Percentiles rank a stretch among this genome's conserved stretches.
These are phyloP conservation scores for Vaccinium corymbosum DNA, from an alignment of 148 eudicot species.

Conservation along the genomic window DNA sequence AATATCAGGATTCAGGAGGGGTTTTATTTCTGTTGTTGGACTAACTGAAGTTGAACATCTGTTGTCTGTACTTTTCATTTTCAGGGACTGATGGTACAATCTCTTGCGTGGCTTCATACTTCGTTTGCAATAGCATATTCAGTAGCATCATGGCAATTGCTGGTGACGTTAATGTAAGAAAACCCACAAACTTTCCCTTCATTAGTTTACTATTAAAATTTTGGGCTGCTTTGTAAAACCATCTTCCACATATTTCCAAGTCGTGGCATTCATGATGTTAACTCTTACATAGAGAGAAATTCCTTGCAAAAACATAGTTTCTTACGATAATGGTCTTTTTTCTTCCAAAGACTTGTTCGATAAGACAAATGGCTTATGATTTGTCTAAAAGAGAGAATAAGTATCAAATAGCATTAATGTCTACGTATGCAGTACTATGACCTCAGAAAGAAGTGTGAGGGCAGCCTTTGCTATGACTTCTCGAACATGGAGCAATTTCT, in stretches of 20 bases:
- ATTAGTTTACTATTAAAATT: neutral
- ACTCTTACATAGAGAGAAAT: neutral
- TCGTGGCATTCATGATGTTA: neutral
- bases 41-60: constrained; percentile 4
- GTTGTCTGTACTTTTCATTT: constrained; percentile 2
- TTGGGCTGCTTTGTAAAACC: constrained; percentile 8
- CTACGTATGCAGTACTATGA: constrained; percentile 69
- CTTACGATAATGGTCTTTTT: neutral
- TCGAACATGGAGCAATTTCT: constrained; percentile 67
- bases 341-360: neutral
- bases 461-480: constrained; percentile 90
- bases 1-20: constrained; percentile 1
- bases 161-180: constrained; percentile 68
- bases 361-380: neutral
- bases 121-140: constrained; percentile 70
- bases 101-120: constrained; percentile 69
- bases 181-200: neutral
- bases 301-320: neutral
- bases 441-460: constrained; percentile 80
- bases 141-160: constrained; percentile 49
- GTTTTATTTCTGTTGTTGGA: constrained; percentile 9
- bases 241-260: neutral
- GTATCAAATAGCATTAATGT: neutral
- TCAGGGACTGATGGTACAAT: constrained; percentile 80
- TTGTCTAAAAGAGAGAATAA: neutral